These are phyloP conservation scores for Botrytis byssoidea DNA, from an alignment of 2,329 filamentous ascomycete genomes.

Conservation along the genomic window DNA sequence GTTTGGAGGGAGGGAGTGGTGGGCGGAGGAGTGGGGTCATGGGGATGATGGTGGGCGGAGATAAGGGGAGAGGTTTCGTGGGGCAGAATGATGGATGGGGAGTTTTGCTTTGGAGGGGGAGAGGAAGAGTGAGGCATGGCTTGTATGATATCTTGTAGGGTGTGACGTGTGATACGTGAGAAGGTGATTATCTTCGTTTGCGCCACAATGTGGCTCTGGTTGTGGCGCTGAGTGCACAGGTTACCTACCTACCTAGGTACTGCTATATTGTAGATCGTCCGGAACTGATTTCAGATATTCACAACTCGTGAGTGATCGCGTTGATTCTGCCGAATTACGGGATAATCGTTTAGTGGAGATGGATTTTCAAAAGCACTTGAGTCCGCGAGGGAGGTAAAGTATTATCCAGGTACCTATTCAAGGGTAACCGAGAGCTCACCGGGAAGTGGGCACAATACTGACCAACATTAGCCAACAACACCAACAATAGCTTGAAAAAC, in stretches of 20 bases:
- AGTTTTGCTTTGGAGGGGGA: not conserved
- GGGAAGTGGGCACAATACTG: not conserved
- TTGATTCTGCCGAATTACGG: not conserved
- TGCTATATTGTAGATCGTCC: not conserved
- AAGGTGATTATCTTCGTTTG: not conserved
- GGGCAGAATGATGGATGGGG: not conserved
- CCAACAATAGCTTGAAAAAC: not conserved
- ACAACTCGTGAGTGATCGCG: not conserved
- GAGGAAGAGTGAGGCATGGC: not conserved
- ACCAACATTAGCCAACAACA: not conserved
- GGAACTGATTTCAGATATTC: not conserved
- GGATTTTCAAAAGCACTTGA: not conserved
- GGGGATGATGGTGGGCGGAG: not conserved
- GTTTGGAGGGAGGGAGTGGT: not conserved
- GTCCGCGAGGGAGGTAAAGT: too few species aligned
- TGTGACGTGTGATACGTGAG: not conserved
- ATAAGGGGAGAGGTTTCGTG: not conserved
- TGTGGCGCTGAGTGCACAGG: not conserved
- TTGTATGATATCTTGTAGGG: not conserved
- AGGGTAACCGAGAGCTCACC: not conserved
- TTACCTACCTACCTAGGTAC: too few species aligned
- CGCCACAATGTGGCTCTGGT: not conserved
- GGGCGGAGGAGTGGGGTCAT: not conserved
- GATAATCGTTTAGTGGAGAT: not conserved
- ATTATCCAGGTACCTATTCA: not conserved